Base-by-base conservation (phyloP, 2,329 filamentous ascomycete genomes). In the Penicillium polonicum region DNA sequence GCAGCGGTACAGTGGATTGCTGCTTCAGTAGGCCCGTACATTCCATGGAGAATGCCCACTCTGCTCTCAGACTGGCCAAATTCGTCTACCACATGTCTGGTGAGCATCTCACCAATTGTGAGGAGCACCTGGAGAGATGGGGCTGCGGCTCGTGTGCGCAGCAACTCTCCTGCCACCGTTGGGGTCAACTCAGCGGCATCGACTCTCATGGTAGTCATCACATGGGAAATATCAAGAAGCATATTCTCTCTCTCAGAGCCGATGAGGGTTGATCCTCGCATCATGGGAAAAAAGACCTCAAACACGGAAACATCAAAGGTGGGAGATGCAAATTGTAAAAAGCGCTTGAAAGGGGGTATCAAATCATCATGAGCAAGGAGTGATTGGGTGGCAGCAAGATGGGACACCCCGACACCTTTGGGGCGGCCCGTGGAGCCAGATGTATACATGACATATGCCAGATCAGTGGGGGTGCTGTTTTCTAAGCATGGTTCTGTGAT, bases 251-350 rank as follows among this genome's bases (percentile, higher is more conserved):
- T 84, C 55, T 86, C 82, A 63, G 88, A 91, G 55, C 85, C 84
- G 48, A 93, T 84, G 2, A 97, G 77, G 0, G 91, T 96, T 23
- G 79, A 79, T 2, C 89, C 89, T 57, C 91, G 82, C 60, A 87
- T 88, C 17, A 92, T 78, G 0, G 92, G 89, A 63, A 96, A 96
- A 80, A 96, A 96, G 7, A 95, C 92, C 71, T 97, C 92, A 71
- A 97, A 97, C 6, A 96, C 88, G 0, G 91, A 96, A 8, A 97
- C 92, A 73, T 97, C 92, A 70, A 97, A 97, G 0, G 92, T 96
- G 0, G 92, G 91, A 3, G 91, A 88, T 5, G 92, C 92, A 72
- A 96, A 96, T 71, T 97, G 92, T 0, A 97, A 82, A 71, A 97
- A 96, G 45, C 91, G 84, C 17, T 80, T 79, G 69, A 96, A 96